Evolutionary conservation across 164 flowering plant species (phyloP).

Genomic region (Vitis vinifera): ASM3070453v1 NC_081818.1:2825001-2825500

Average conservation of each 20-base stretch:
- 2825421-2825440: no score
- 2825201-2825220: not conserved
- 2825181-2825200: not conserved
- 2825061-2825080: conserved; percentile 99
- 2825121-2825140: conserved; percentile 96
- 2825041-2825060: conserved; percentile 96
- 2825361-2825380: no score
- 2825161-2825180: conserved; percentile 71
- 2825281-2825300: not conserved
- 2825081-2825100: conserved; percentile 99
- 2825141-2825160: conserved; percentile 97
- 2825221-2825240: not conserved
- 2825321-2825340: no score
- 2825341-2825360: no score
- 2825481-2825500: no score
- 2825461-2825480: no score
- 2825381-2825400: no score
- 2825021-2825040: conserved; percentile 88
- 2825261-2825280: not conserved
- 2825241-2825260: not conserved
- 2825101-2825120: conserved; percentile 99
- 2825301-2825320: not conserved
- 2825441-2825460: no score
- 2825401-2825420: no score
- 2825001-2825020: conserved; percentile 74